phyloP scores from a whole-genome alignment of 148 eudicot genomes.

The Chenopodium suecicum region DNA sequence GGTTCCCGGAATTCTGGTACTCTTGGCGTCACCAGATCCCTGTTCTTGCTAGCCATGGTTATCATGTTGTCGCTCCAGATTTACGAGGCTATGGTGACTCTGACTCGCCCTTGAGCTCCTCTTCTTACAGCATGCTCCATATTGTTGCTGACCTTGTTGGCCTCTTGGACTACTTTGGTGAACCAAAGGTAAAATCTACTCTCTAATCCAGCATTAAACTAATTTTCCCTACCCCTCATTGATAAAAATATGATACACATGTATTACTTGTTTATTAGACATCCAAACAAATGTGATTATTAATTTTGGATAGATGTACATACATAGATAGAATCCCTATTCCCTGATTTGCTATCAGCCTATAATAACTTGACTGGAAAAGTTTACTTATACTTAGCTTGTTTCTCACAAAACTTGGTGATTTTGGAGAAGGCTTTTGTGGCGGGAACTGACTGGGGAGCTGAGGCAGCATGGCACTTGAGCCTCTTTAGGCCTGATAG shows the following conservation, averaged over 20 bases:
- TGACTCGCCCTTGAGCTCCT: constrained; percentile 43
- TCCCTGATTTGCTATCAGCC: too few relatives aligned
- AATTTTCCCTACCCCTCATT: too few relatives aligned
- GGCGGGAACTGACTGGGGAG: constrained; percentile 63
- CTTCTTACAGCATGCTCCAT: constrained; percentile 50
- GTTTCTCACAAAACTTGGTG: constrained; percentile 2
- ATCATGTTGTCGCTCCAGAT: constrained; percentile 55
- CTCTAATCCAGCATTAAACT: too few relatives aligned
- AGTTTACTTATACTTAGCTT: not conserved
- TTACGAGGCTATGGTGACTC: constrained; percentile 54
- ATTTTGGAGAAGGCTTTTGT: constrained; percentile 39
- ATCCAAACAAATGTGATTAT: too few relatives aligned
- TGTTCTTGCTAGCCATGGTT: constrained; percentile 42
- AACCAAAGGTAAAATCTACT: constrained; percentile 5
- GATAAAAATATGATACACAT: too few relatives aligned
- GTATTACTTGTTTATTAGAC: too few relatives aligned
- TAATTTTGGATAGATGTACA: too few relatives aligned
- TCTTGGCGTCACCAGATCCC: constrained; percentile 64
- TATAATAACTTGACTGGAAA: not conserved
- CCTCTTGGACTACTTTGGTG: constrained; percentile 43
- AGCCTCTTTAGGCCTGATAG: constrained; percentile 51
- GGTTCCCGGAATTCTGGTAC: constrained; percentile 62
- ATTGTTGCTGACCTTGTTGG: constrained; percentile 51
- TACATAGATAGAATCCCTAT: too few relatives aligned
- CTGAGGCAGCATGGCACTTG: constrained; percentile 49